phyloP scores from a whole-genome alignment of 176 grass and related monocot genomes.

The Oryza nivara region DNA sequence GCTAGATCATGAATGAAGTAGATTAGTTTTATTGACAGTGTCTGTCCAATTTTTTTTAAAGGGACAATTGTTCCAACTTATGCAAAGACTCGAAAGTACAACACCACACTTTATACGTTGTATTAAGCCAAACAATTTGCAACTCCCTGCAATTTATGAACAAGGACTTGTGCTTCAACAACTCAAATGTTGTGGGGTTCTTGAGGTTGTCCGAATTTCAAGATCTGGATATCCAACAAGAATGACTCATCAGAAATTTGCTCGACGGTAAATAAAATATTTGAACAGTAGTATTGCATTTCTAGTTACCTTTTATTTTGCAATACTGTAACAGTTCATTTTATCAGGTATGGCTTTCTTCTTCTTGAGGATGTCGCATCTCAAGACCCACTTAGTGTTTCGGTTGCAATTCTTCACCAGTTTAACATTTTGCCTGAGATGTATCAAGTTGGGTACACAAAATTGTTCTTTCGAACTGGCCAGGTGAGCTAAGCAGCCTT shows the following conservation, averaged over 20 bases:
- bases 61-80: slow-evolving; percentile 97
- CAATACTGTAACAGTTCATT: slow-evolving; percentile 21
- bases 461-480: slow-evolving; percentile 95
- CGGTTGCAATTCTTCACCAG: slow-evolving; percentile 95
- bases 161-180: slow-evolving; percentile 94
- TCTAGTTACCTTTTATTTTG: slow-evolving; percentile 21
- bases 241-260: slow-evolving; percentile 99
- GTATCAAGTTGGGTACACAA: slow-evolving; percentile 99
- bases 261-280: slow-evolving; percentile 68
- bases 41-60: slow-evolving; percentile 33
- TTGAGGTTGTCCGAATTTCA: slow-evolving; percentile 98
- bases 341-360: slow-evolving; percentile 91
- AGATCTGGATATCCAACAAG: slow-evolving; percentile 97
- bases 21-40: slow-evolving; percentile 17
- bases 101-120: slow-evolving; percentile 98
- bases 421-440: slow-evolving; percentile 98
- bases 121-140: slow-evolving; percentile 97
- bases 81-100: slow-evolving; percentile 94
- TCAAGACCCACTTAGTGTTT: slow-evolving; percentile 96
- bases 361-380: slow-evolving; percentile 85
- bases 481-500: slow-evolving; percentile 61
- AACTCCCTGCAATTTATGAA: slow-evolving; percentile 85
- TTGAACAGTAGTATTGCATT: slow-evolving; percentile 20
- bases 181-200: slow-evolving; percentile 95
- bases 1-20: slow-evolving; percentile 38